Base-by-base conservation (phyloP, 2,329 filamentous ascomycete genomes). In the Huntiella savannae region DNA sequence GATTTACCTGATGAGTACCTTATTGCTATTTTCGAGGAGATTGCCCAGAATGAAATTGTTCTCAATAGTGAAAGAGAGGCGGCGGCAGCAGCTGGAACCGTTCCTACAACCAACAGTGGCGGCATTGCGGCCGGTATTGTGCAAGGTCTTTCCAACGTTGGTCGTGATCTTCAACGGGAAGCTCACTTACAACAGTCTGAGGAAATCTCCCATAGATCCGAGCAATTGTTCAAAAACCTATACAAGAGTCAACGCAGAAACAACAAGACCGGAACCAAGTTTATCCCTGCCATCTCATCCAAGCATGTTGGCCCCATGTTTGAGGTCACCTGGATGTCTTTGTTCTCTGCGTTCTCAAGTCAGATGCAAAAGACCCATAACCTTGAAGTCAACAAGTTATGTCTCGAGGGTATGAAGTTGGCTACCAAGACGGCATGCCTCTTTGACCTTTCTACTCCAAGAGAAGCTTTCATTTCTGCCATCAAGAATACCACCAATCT, bases 241-340 rank as follows among this genome's bases (percentile, higher is more conserved):
- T 83, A 96, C 58, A 80, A 85, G 55, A 87, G 84, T 43, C 91
- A 98, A 60, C 78, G 83, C 43, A 79, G 77, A 55, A 91, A 83
- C 50, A 77, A 83, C 1, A 80, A 81, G 53, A 59, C 72, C 58
- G 64, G 77, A 61, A 55, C 79, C 69, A 63, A 77, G 67, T 98
- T 91, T 61, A 92, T 98, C 46, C 82, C 85, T 1, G 91, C 91
- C 3, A 91, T 85, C 1, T 96, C 87, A 0, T 87, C 85, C 59
- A 88, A 85, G 55, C 91, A 98, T 59, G 82, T 95, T 43, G 91
- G 91, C 0, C 86, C 91, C 1, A 98, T 98, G 91, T 96, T 98
- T 57, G 87, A 94, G 55, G 86, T 94, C 17, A 92, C 86, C 0
- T 98, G 91, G 91, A 98, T 96, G 88, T 94, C 88, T 7, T 92